Base-by-base conservation (phyloP, 495 filamentous ascomycete species). In the Daldinia grandis region DNA sequence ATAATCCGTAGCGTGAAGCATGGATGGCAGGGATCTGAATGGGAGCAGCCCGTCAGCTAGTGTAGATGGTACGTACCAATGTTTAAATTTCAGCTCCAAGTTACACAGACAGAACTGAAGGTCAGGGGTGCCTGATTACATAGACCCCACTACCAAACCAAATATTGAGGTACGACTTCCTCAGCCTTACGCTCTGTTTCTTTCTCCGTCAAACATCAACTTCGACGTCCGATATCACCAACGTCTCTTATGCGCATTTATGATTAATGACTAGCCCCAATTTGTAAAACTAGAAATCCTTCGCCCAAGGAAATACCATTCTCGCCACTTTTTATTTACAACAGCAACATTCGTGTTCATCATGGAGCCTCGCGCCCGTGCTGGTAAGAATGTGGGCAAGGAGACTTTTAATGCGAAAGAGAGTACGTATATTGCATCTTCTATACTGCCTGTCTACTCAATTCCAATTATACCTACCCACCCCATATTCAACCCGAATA, bases 341-440 rank as follows among this genome's bases (percentile, higher is more conserved):
- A 44, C 3, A 47, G 25, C 51, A 37, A 44, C 17, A 38, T 37
- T 25, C 28, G 42, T 35, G 1, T 50, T 55, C 67, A 82, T 79
- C 56, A 87, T 91, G 76, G 92, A 94, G 79, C 91, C 91, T 57
- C 85, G 92, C 55, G 91, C 91, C 40, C 88, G 92, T 73, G 89
- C 89, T 66, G 90, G 89, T 68, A 90, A 93, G 75, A 92, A 94
- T 79, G 92, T 93, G 74, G 93, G 93, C 70, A 93, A 96, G 76
- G 91, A 93, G 84, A 96, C 95, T 78, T 95, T 97, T 78, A 81
- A 78, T 55, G 79, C 89, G 50, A 85, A 85, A 78, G 94, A 98
- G 74, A 84, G 94, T 97, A 84, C 25, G 60, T 10, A 86, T 82
- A 12, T 38, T 33, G 2, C 31, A 33, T 33, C 31, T 12, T 33